Base-by-base conservation (phyloP, 208 protist genomes). In the Baffinella frigidus region DNA sequence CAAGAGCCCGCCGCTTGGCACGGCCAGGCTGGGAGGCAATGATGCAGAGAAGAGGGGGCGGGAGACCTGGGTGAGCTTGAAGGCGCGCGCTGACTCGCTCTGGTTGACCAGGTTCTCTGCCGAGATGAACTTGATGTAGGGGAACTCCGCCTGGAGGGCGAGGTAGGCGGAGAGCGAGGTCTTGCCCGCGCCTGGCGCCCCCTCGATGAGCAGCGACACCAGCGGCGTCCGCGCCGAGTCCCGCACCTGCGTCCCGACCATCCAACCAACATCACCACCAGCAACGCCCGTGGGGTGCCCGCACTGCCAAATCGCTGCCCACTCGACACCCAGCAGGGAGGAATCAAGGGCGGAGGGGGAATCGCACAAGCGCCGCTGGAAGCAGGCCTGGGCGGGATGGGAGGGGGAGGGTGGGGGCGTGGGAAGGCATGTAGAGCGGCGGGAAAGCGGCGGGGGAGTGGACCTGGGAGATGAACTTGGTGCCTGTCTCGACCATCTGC, bases 161-260 rank as follows among this genome's bases (percentile, higher is more conserved):
- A 90, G n/a, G 27, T 27, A 36, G 9, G 83, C 50, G 41, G 83
- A 7, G 41, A 90, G 64, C 27, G 93, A 77, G 24, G 89, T 92
- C 73, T 95, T 95, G 62, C 93, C 93, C 48, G 39, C 51, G 30
- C 93, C 93, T 51, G 72, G 45, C 7, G 39, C 14, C 7, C 98
- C 98, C 50, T 98, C 94, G 43, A 99, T 93, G 17, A 99, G 95
- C 11, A 99, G 94, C 1, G 96, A 95, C 30, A 99, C 95, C 9
- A 97, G 94, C 68, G 98, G 96, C 27, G 98, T 98, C 20, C 96
- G 93, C n/a, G 72, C 67, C 38, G 50, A 84, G 35, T 93, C 72
- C 39, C 95, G 95, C 30, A 98, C 94, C 93, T 97, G 95, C 48
- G n/a, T n/a, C n/a, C n/a, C n/a, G n/a, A n/a, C n/a, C n/a, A n/a